Evolutionary conservation across 169 alveolate genomes (phyloP), one percentile per base, ranked within the genome.

Genomic region (Eimeria maxima): DNA sequence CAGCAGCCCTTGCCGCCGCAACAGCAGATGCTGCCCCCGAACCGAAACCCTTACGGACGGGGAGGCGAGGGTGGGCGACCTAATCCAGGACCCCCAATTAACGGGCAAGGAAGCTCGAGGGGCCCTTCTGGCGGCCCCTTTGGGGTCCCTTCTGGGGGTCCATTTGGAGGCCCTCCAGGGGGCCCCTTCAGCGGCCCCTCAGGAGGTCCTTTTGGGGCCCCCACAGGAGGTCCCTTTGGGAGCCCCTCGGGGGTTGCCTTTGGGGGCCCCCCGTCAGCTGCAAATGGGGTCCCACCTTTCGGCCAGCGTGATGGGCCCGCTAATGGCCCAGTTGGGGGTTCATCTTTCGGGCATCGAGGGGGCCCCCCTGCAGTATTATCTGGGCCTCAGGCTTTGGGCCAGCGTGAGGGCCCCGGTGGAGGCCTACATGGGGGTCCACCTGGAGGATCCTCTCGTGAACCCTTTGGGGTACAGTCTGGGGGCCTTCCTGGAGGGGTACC

Each of bases 61-160:
- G 78, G 74, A 65, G 74, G 27, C 0, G 78, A 69, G 2, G 78
- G 20, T 29, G 47, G 47, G 78, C 27, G 0, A 47, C 47, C 22
- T 69, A 69, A 29, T 69, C 47, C 27, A 29, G 47, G 47, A 2
- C 10, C 44, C 78, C 78, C 78, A 11, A 29, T 18, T 8, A 11
- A 11, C 22, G 78, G 78, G 47, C 47, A 20, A 4, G 47, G 24
- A 6, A 47, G 78, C 78, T 29, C 7, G 78, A 29, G 78, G 47
- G 78, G 47, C 78, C 42, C 74, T 47, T 29, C 78, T 69, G 78
- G 78, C 0, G 24, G 78, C 78, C 78, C 78, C 47, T 69, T 69
- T 69, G 78, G 78, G 78, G 78, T n/a, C 78, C 42, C 74, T 47
- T 29, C 78, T 69, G 78, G 78, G 22, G 47, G 78, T 47, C 78